Conservation (phyloP, 2,329 filamentous ascomycete genomes). For the Trichophyton benhamiae region DNA sequence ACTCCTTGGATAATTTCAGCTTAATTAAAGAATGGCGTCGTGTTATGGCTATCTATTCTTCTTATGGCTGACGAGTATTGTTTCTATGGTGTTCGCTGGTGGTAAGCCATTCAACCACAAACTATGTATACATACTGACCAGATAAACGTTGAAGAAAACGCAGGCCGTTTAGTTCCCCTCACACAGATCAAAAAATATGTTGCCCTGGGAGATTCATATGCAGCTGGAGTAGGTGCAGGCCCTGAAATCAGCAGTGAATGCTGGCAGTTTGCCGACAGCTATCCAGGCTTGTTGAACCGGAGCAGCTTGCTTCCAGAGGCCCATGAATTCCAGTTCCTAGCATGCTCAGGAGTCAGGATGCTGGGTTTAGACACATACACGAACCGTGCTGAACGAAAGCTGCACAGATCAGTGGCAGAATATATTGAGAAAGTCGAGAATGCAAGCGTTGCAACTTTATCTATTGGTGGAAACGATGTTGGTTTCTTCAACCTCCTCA, state of each 20-base stretch:
- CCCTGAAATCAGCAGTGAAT: conserved; percentile 11
- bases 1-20: neutral
- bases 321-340: conserved; percentile 16
- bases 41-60: neutral
- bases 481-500: conserved; percentile 19
- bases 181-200: conserved; percentile 12
- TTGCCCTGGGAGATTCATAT: conserved; percentile 20
- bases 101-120: neutral
- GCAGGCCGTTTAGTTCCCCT: neutral
- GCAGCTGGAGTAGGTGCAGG: conserved; percentile 19
- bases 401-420: conserved; percentile 7
- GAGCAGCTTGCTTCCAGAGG: conserved; percentile 10
- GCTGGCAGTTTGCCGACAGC: conserved; percentile 17
- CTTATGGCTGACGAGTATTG: neutral
- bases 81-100: neutral
- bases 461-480: conserved; percentile 13
- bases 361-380: conserved; percentile 12
- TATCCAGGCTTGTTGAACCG: conserved; percentile 18
- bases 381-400: conserved; percentile 5
- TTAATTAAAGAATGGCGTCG: neutral
- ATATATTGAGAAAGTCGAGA: conserved; percentile 9
- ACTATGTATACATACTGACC: neutral
- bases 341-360: conserved; percentile 19
- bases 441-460: conserved; percentile 12
- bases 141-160: neutral